Conservation (phyloP, 2,329 filamentous ascomycete genomes). For the Incumbomyces delicatus region DNA sequence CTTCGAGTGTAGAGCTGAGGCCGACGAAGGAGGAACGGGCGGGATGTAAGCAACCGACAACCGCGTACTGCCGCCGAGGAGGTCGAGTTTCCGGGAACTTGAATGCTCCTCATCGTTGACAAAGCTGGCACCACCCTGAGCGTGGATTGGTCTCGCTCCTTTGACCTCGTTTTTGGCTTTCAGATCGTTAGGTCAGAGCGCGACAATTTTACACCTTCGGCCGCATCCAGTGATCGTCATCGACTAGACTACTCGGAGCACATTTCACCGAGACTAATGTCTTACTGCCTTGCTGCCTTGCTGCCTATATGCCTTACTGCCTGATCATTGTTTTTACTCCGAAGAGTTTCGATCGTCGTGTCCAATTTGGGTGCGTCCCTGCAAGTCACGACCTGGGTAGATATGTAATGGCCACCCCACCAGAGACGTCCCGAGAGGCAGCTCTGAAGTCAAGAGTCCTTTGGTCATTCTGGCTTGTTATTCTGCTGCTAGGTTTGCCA, state of each 20-base stretch:
- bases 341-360: too few relatives aligned
- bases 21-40: background rate
- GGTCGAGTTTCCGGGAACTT: too few relatives aligned
- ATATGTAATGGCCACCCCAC: constrained; percentile 47
- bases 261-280: too few relatives aligned
- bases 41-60: background rate
- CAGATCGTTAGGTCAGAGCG: too few relatives aligned
- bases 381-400: too few relatives aligned
- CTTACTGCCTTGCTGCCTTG: too few relatives aligned
- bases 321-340: too few relatives aligned
- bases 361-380: too few relatives aligned
- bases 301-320: too few relatives aligned
- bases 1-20: constrained; percentile 10
- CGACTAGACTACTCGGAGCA: too few relatives aligned
- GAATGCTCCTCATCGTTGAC: background rate
- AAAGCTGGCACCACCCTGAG: background rate
- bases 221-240: too few relatives aligned
- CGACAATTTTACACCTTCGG: too few relatives aligned
- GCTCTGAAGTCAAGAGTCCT: constrained; percentile 66
- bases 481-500: constrained; percentile 72
- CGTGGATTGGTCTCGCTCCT: background rate
- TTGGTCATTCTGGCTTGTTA: constrained; percentile 81
- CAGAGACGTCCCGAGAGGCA: constrained; percentile 62
- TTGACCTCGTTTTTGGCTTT: background rate
- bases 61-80: background rate